Evolutionary conservation across 2,329 filamentous ascomycete species (phyloP).

Genomic region (Neofusicoccum cordaticola): DNA sequence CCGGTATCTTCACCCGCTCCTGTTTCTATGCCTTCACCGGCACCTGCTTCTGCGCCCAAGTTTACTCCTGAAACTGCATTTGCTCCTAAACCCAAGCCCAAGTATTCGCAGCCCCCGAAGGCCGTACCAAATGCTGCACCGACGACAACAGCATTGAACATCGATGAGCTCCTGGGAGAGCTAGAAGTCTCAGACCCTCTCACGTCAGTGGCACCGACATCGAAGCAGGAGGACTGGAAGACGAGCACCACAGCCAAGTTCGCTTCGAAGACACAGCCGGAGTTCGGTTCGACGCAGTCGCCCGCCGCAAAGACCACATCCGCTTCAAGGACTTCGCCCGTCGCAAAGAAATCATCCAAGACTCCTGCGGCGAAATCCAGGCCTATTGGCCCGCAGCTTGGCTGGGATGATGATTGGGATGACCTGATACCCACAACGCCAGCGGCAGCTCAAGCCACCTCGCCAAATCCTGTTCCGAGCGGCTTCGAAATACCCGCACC

Average conservation of each 20-base stretch:
- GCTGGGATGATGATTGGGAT: slow-evolving; percentile 34
- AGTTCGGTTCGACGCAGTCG: slow-evolving; percentile 22
- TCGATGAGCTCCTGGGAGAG: slow-evolving; percentile 4
- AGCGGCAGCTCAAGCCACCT: slow-evolving; percentile 11
- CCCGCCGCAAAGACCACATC: slow-evolving; percentile 9
- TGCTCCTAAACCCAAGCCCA: not conserved
- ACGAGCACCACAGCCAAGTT: slow-evolving; percentile 13
- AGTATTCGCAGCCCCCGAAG: slow-evolving; percentile 20
- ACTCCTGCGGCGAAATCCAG: slow-evolving; percentile 14
- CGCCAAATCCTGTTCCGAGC: not conserved
- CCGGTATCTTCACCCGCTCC: slow-evolving; percentile 6
- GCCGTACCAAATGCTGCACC: slow-evolving; percentile 19
- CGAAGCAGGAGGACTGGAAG: slow-evolving; percentile 14
- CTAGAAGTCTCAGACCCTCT: slow-evolving; percentile 6
- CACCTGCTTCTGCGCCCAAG: not conserved
- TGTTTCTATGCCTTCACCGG: not conserved
- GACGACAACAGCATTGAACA: slow-evolving; percentile 1
- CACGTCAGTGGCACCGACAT: slow-evolving; percentile 9
- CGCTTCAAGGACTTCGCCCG: not conserved
- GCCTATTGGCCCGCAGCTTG: not conserved
- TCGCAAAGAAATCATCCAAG: slow-evolving; percentile 25
- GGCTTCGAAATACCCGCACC: not conserved
- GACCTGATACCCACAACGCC: slow-evolving; percentile 28
- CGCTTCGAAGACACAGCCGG: slow-evolving; percentile 1
- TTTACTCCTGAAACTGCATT: not conserved